Conservation (phyloP, 2,329 filamentous ascomycete genomes). For the Stemphylium lycopersici region DNA sequence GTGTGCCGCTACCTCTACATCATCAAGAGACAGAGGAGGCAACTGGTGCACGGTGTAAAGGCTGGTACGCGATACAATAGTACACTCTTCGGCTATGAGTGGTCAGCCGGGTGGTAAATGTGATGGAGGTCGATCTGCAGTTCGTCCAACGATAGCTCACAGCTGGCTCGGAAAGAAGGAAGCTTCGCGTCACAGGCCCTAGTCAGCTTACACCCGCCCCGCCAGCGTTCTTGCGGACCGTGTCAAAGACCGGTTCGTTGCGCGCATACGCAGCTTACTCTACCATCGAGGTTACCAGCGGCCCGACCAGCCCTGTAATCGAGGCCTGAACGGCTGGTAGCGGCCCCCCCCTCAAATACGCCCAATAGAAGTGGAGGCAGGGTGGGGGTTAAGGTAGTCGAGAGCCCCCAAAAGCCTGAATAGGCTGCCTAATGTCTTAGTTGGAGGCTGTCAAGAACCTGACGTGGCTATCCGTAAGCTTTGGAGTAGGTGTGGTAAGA, state of each 20-base stretch:
- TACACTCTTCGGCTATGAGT: conserved; percentile 3
- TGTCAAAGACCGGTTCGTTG: conserved; percentile 3
- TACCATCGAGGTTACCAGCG: neutral
- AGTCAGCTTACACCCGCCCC: conserved; percentile 21
- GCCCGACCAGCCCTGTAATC: conserved; percentile 6
- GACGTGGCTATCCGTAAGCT: conserved; percentile 1
- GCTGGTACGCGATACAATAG: neutral
- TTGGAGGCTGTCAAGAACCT: neutral
- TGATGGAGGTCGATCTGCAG: neutral
- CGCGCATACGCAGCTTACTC: conserved; percentile 3
- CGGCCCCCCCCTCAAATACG: neutral
- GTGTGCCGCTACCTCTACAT: neutral
- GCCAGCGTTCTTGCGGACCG: conserved; percentile 9
- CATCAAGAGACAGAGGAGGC: neutral
- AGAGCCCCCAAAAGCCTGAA: neutral
- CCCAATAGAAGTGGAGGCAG: neutral
- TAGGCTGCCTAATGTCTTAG: conserved; percentile 5
- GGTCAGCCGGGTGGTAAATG: neutral
- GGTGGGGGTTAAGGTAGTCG: neutral
- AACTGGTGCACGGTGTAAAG: neutral
- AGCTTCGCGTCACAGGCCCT: conserved; percentile 8
- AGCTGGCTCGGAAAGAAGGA: conserved; percentile 4
- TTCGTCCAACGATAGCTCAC: conserved; percentile 3
- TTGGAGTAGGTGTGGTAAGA: neutral
- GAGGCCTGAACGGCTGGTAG: conserved; percentile 3